Base-by-base conservation (phyloP, 805 yeast species). In the Millerozyma miso region DNA sequence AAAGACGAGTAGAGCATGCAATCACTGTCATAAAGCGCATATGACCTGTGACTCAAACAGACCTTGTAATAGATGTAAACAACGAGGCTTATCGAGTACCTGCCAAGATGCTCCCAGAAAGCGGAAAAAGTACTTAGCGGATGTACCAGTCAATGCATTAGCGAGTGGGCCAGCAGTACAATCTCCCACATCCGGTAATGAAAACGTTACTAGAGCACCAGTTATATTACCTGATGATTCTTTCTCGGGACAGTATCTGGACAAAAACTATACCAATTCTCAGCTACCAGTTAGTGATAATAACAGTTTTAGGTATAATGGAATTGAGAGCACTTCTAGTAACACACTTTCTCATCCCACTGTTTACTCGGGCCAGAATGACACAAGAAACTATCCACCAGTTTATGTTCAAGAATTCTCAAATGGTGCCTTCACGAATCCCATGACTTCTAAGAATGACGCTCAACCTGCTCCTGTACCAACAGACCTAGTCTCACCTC, bases 71-170 rank as follows among this genome's bases (percentile, higher is more conserved):
- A 63, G 96, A 39, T 91, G 99, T 61, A 60, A 84, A 3, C 71
- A 71, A 20, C 73, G 88, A 54, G 91, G 90, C 0, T 63, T 88
- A 13, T 76, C 73, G 1, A 76, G 68, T 13, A 71, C 86, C 0
- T 91, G 98, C 65, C 79, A 78, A 26, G 97, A 93, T 65, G 97
- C 97, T 4, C 93, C 93, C 2, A 69, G 98, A 37, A 89, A 88
- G 63, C 73, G 79, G 48, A 85, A 86, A 65, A 91, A 91, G 60
- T 90, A 90, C 50, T 62, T 90, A 41, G 70, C 77, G 23, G 93
- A 83, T 45, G 79, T 77, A 3, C 78, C 80, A 1, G 67, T 54
- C 14, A 46, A 39, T 17, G 53, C 52, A 13, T 43, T 57, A 33
- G 33, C 19, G 18, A 41, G 37, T 10, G 10, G 6, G 29, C 10